phyloP scores from a whole-genome alignment of 441 rosid genomes.

The Erodium trifolium region DNA sequence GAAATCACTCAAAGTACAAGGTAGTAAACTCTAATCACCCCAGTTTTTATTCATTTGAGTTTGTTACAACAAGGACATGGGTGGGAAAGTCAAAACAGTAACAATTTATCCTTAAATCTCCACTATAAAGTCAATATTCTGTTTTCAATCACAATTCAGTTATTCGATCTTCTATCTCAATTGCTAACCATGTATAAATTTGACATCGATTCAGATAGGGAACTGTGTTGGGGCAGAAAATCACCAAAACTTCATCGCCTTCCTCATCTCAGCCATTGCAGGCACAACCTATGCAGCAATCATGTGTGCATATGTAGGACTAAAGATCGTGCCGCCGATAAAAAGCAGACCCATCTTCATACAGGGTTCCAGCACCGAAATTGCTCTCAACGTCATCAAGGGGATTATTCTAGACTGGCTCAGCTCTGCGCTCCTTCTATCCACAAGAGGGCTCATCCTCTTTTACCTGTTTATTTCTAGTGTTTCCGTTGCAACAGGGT shows the following conservation, averaged over 20 bases:
- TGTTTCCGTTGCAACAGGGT: slow-evolving; percentile 59
- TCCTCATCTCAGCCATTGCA: slow-evolving; percentile 61
- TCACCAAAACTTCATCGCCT: slow-evolving; percentile 58
- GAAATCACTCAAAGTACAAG: too few species aligned
- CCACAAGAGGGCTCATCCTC: slow-evolving; percentile 61
- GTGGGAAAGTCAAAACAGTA: too few species aligned
- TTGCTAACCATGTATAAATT: neutral
- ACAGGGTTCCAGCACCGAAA: slow-evolving; percentile 14
- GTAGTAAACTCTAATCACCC: too few species aligned
- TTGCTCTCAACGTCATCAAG: slow-evolving; percentile 36
- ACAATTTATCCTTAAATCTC: too few species aligned
- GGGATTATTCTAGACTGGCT: slow-evolving; percentile 39
- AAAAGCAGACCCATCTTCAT: slow-evolving; percentile 15
- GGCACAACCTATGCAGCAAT: slow-evolving; percentile 52
- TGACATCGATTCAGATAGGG: slow-evolving; percentile 59
- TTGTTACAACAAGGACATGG: too few species aligned
- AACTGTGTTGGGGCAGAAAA: slow-evolving; percentile 90
- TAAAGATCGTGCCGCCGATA: slow-evolving; percentile 50
- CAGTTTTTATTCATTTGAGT: too few species aligned
- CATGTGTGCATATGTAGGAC: slow-evolving; percentile 40
- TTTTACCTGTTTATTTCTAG: slow-evolving; percentile 69
- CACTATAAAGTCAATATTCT: too few species aligned
- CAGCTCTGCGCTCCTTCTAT: slow-evolving; percentile 44
- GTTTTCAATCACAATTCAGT: too few species aligned
- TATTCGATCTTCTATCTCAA: neutral